Evolutionary conservation across 495 filamentous ascomycete genomes (phyloP).

Genomic region (Aspergillus ostianus): DNA sequence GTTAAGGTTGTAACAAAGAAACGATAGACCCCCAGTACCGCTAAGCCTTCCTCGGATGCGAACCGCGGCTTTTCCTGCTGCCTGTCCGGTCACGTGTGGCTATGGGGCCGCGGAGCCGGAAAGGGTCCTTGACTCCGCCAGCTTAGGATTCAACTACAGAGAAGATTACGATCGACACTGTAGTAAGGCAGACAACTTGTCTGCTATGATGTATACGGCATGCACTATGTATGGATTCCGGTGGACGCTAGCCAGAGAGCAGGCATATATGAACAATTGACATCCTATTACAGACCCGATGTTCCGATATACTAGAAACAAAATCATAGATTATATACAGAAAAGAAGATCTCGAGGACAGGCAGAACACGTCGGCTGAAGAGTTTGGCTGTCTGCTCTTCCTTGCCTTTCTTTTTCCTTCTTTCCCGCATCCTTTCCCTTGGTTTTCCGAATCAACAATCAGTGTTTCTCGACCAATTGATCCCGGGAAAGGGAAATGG

Average conservation of each 20-base stretch:
- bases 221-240: too few relatives aligned
- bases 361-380: not conserved
- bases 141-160: not conserved
- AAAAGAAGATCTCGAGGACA: not conserved
- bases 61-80: too few relatives aligned
- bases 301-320: not conserved
- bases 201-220: too few relatives aligned
- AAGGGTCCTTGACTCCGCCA: not conserved
- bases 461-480: not conserved
- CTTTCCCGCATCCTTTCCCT: not conserved
- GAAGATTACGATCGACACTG: too few relatives aligned
- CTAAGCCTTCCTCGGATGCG: constrained; percentile 3
- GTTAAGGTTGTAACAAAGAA: constrained; percentile 4
- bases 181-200: too few relatives aligned
- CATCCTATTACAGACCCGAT: not conserved
- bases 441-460: not conserved
- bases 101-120: not conserved
- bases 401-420: not conserved
- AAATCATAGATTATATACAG: constrained; percentile 2
- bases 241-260: too few relatives aligned
- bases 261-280: not conserved
- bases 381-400: not conserved
- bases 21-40: not conserved
- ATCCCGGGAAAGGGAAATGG: not conserved
- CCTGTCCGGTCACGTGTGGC: not conserved